Evolutionary conservation across 2,329 filamentous ascomycete species (phyloP), one percentile per base, ranked within the genome.

Genomic region (Shiraia sp.): DNA sequence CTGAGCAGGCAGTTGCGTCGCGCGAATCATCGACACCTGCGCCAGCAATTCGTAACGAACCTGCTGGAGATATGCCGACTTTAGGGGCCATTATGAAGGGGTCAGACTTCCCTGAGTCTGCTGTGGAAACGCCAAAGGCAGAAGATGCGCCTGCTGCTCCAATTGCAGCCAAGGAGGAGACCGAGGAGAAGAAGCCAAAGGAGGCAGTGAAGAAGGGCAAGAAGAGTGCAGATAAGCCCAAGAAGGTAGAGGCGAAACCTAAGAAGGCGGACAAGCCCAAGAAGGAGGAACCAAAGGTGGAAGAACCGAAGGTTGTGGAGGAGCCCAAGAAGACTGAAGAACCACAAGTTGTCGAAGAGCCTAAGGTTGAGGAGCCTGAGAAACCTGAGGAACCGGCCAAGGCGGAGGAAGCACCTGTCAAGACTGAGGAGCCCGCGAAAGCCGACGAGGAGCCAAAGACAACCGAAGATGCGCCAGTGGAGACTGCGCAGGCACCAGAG

Each of bases 1-100:
- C 73, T 32, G 72, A 75, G 53, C 58, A 68, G 36, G 73, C 72
- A 7, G 59, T 74, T 31, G 69, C 71, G 38, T 67, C 66, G 23
- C 60, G 66, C 50, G 67, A 53, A 45, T 65, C 63, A n/a, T 65
- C 68, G 19, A 63, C 59, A 34, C 63, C 65, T 6, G 59, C 66
- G 38, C 63, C 64, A 24, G 57, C 60, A 6, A 51, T 63, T 51
- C 50, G 61, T 53, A 45, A 60, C 42, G 42, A 51, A 31, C 42
- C 61, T 34, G 60, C 48, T 25, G 50, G 40, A 42, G 50, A 53
- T 22, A 66, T 65, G 51, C 50, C 58, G 33, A 66, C 63, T 27
- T 49, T 67, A 3, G 65, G 63, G 5, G 51, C 51, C 27, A 69
- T 65, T 45, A 63, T 65, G 60, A 68, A 68, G 55, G 61, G 64